Evolutionary conservation across 139 green algal species (phyloP).

Genomic region (Chlamydomonas incerta): DNA sequence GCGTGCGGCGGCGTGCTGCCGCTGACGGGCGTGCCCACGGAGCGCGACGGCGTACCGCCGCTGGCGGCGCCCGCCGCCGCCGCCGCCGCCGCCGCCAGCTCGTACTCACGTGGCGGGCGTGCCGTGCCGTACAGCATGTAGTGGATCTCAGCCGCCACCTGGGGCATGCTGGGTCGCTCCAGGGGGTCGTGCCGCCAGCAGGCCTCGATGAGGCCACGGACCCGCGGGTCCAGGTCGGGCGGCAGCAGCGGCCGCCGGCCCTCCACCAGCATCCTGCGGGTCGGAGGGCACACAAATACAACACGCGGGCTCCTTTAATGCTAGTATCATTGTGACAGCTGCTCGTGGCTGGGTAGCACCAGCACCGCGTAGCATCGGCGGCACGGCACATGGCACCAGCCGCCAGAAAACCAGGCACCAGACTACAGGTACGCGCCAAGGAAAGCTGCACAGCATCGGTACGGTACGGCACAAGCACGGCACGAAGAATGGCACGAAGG

Average conservation of each 20-base stretch:
- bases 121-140: no score
- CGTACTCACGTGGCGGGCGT: no score
- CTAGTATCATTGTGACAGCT: not conserved
- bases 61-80: no score
- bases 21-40: no score
- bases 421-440: no score
- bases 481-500: no score
- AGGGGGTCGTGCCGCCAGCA: slow-evolving; percentile 30
- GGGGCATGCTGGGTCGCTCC: slow-evolving; percentile 17
- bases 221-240: not conserved
- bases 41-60: no score
- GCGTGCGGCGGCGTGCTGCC: no score
- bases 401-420: no score
- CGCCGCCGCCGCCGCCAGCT: no score
- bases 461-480: no score
- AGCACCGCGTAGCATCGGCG: not conserved
- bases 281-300: not conserved
- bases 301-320: not conserved
- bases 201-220: not conserved
- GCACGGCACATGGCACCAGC: not conserved
- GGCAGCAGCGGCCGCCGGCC: slow-evolving; percentile 5
- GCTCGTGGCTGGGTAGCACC: not conserved
- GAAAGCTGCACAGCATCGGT: no score
- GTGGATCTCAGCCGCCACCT: not conserved
- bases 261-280: slow-evolving; percentile 11